Evolutionary conservation across 805 yeast species (phyloP), one percentile per base, ranked within the genome.

Genomic region (Ogataea naganishii): DNA sequence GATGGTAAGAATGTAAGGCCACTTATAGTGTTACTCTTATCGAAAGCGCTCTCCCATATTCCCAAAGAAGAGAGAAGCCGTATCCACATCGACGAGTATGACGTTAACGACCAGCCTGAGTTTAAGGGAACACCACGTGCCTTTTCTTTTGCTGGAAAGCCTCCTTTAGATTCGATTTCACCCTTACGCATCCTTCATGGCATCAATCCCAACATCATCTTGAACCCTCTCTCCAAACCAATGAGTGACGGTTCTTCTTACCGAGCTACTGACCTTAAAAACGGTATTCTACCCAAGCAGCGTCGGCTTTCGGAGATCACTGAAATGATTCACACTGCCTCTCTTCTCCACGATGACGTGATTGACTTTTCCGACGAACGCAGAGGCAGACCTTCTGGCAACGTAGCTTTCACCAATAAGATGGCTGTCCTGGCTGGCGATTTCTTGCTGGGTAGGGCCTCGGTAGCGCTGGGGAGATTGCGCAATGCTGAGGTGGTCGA

Each of bases 361-460:
- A 89, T 92, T 45, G 98, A 92, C 58, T 67, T 77, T 26, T 75
- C 88, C 0, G 96, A 83, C 47, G 71, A 89, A 20, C 69, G 98
- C 51, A 68, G 98, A 40, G 94, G 95, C 25, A 70, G 83, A 47
- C 94, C 94, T 14, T 74, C 83, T 39, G 97, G 96, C 1, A 92
- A 92, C 58, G 69, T 80, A 36, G 96, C 96, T 7, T 92, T 88
- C 58, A 83, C 94, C 18, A 92, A 92, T 60, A 92, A 92, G 50
- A 88, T 92, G 96, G 94, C 98, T 6, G 86, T 92, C 23, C 65
- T 92, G 33, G 97, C 96, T 0, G 98, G 98, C 26, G 98, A 92
- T 59, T 92, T 92, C 58, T 56, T 92, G 34, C 69, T 92, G 27
- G 98, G 96, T 12, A 70, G 98, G 45, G 97, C 98, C 0, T 88